A percentile compares a stretch with the other conserved stretches of the same genome.
phyloP scores from a whole-genome alignment of 2,329 filamentous ascomycete species.

The Fusarium sp. region DNA sequence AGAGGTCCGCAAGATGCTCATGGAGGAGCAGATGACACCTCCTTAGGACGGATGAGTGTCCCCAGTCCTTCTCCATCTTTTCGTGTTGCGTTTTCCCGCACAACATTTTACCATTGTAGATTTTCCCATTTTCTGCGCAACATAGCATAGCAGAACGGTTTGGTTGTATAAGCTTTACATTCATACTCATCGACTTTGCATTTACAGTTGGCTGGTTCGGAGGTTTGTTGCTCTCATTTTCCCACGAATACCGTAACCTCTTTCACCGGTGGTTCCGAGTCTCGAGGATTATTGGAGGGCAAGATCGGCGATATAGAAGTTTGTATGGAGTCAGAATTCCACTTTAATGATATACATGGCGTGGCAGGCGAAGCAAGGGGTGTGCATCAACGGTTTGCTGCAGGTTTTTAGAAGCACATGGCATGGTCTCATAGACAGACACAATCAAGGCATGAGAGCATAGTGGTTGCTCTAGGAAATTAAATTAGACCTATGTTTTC shows the following conservation, averaged over 20 bases:
- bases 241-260: slow-evolving; percentile 1
- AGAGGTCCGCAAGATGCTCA: slow-evolving; percentile 59
- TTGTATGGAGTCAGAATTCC: slow-evolving; percentile 11
- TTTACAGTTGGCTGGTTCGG: slow-evolving; percentile 4
- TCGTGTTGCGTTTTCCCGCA: slow-evolving; percentile 5
- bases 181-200: slow-evolving; percentile 15
- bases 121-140: slow-evolving; percentile 23
- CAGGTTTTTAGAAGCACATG: slow-evolving; percentile 22
- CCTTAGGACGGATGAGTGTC: slow-evolving; percentile 47
- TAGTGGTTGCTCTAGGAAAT: slow-evolving; percentile 3
- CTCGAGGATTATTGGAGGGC: neutral
- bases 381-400: slow-evolving; percentile 22
- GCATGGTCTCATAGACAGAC: slow-evolving; percentile 11
- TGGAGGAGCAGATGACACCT: slow-evolving; percentile 55
- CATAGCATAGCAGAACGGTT: slow-evolving; percentile 32
- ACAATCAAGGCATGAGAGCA: slow-evolving; percentile 15
- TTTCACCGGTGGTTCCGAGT: slow-evolving; percentile 5
- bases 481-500: slow-evolving; percentile 2
- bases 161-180: slow-evolving; percentile 18
- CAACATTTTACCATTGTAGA: slow-evolving; percentile 12
- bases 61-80: neutral
- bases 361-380: slow-evolving; percentile 16
- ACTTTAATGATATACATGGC: slow-evolving; percentile 30
- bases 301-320: neutral
- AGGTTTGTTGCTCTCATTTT: slow-evolving; percentile 2